These are phyloP conservation scores for Leersia perrieri DNA, from an alignment of 176 grass and related monocot genomes.

Conservation along the genomic window DNA sequence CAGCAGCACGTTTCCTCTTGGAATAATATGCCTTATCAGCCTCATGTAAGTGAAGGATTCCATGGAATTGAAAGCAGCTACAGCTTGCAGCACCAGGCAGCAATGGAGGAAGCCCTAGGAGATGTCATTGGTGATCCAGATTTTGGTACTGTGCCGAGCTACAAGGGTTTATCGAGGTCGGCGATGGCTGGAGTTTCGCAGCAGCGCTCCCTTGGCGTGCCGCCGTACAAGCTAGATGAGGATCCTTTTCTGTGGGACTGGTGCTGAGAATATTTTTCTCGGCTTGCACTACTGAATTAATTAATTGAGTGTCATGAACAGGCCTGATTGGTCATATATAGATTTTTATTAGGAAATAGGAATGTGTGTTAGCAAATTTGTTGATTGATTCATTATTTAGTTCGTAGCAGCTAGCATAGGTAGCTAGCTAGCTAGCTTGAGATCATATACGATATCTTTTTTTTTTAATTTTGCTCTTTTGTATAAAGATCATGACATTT, in stretches of 20 bases:
- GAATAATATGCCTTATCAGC: slow-evolving; percentile 15
- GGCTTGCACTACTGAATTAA: neutral
- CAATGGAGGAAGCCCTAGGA: slow-evolving; percentile 26
- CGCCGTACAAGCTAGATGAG: slow-evolving; percentile 5
- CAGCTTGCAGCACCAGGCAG: slow-evolving; percentile 25
- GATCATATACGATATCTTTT: neutral
- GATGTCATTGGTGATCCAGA: neutral
- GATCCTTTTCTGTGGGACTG: neutral
- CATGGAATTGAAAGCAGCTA: slow-evolving; percentile 22
- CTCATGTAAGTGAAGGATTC: neutral
- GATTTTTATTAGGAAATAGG: neutral
- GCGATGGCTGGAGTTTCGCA: neutral
- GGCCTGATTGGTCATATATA: neutral
- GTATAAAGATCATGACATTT: neutral
- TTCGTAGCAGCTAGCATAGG: too few relatives aligned
- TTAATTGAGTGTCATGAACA: neutral
- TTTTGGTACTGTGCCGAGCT: neutral
- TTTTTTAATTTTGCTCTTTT: slow-evolving; percentile 13
- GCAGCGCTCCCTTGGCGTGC: neutral
- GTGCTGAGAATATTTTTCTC: too few relatives aligned
- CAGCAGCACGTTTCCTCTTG: neutral
- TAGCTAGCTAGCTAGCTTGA: neutral
- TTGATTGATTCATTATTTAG: slow-evolving; percentile 23
- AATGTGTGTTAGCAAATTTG: slow-evolving; percentile 4
- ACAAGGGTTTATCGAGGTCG: neutral